Evolutionary conservation across 495 filamentous ascomycete species (phyloP), one percentile per base, ranked within the genome.

Genomic region (Annulohypoxylon nitens): DNA sequence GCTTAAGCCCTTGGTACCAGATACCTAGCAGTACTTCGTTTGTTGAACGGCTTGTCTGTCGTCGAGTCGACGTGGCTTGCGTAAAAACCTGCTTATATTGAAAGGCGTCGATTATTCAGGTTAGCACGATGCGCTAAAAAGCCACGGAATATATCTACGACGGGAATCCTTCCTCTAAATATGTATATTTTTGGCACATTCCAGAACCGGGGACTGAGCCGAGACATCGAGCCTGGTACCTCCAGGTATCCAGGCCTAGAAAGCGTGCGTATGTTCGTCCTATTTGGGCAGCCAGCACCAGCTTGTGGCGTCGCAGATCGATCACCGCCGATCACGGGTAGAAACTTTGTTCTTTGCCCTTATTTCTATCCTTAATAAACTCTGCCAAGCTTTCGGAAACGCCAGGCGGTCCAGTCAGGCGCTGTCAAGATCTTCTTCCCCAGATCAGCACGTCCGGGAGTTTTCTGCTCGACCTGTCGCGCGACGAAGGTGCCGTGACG

Each of bases 271-370:
- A 25, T 33, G 64, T 61, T 66, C 55, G 36, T 62, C 65, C 57
- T 14, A 69, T 66, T 55, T 74, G 61, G 71, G 64, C 60, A 69
- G 66, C 25, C 69, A 61, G 20, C 20, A 23, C 20, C 20, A 23
- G 20, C 20, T 23, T 23, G 43, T 50, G 54, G 18, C 34, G 55
- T 62, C 48, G 2, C 51, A 51, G 23, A 10, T 36, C 50, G 36
- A 23, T 14, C 25, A 48, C 37, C n/a, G 12, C 30, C 55, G 47
- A 69, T 66, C 54, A 45, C 43, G 39, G 36, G 10, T 3, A 2
- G 41, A 68, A 60, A 53, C 47, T 30, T 64, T 48, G 51, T 30
- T 51, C 45, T 73, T 30, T 26, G 16, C 58, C 60, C 60, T 16
- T 45, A 45, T 16, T 45, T 12, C 16, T 45, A 45, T 45, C 70